Conservation (phyloP, 305 asterid genomes). For the Withania somnifera region DNA sequence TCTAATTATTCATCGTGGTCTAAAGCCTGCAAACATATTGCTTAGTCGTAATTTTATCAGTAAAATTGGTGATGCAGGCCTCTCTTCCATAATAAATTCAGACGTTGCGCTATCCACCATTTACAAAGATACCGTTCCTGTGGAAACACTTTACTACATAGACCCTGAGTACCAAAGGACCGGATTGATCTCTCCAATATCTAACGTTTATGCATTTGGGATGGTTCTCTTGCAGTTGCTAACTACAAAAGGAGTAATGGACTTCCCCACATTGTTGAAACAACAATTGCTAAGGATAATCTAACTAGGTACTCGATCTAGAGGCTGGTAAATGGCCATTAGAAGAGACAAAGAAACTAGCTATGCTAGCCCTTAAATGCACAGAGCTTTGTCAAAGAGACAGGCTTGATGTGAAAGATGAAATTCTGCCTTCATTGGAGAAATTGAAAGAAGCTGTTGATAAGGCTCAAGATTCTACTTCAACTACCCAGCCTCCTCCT, state of each 20-base stretch:
- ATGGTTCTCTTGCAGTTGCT: slow-evolving; percentile 63
- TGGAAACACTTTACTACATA: slow-evolving; percentile 71
- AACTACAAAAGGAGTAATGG: slow-evolving; percentile 63
- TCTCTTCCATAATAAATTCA: slow-evolving; percentile 41
- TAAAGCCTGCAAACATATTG: slow-evolving; percentile 85
- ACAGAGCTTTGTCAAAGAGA: slow-evolving; percentile 55
- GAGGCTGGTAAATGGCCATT: slow-evolving; percentile 69
- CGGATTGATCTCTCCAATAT: slow-evolving; percentile 53
- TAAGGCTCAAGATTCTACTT: slow-evolving; percentile 22
- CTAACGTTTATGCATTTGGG: slow-evolving; percentile 78
- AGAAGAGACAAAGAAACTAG: slow-evolving; percentile 49
- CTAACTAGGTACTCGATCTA: slow-evolving; percentile 36
- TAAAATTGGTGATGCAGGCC: slow-evolving; percentile 86
- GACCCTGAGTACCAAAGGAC: slow-evolving; percentile 95
- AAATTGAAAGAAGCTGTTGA: slow-evolving; percentile 45
- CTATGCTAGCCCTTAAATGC: slow-evolving; percentile 54
- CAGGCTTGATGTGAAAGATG: slow-evolving; percentile 50
- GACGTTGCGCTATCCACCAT: slow-evolving; percentile 25
- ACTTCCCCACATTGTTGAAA: slow-evolving; percentile 49
- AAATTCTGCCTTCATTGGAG: slow-evolving; percentile 55
- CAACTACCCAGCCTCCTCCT: slow-evolving; percentile 19
- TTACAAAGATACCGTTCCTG: slow-evolving; percentile 39
- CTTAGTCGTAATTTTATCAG: slow-evolving; percentile 70
- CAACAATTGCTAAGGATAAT: slow-evolving; percentile 28
- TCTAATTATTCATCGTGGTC: slow-evolving; percentile 73